Evolutionary conservation across 192 early-diverging fungal genomes (phyloP).

Genomic region (Coemansia sp.): DNA sequence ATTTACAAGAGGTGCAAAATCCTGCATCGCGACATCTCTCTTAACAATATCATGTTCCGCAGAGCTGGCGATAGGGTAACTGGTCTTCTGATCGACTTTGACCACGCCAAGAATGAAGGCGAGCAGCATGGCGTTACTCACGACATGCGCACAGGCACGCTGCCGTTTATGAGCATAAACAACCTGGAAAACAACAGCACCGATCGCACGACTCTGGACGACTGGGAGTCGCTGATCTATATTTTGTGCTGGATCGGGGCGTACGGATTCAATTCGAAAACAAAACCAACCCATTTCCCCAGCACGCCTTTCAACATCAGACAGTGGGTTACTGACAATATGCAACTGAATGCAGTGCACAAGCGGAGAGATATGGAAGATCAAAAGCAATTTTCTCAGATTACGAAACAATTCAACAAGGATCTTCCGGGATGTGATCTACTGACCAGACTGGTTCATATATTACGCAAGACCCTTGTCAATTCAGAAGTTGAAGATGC

Average conservation of each 20-base stretch:
- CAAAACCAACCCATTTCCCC: neutral
- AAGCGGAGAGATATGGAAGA: neutral
- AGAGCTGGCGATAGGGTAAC: too few relatives aligned
- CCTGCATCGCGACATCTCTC: too few relatives aligned
- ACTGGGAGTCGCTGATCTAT: constrained; percentile 14
- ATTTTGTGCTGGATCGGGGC: constrained; percentile 6
- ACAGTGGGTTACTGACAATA: neutral
- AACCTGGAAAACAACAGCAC: constrained; percentile 9
- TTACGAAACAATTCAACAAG: neutral
- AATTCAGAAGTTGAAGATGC: neutral
- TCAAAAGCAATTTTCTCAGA: neutral
- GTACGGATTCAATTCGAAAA: constrained; percentile 6
- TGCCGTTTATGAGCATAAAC: constrained; percentile 35
- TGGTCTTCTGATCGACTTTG: constrained; percentile 38
- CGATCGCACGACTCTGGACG: constrained; percentile 7
- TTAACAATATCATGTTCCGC: too few relatives aligned
- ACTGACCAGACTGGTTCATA: neutral
- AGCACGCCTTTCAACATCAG: neutral
- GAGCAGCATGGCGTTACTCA: neutral
- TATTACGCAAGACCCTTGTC: neutral
- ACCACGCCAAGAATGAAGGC: constrained; percentile 5
- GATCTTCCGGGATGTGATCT: neutral
- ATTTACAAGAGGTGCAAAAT: too few relatives aligned
- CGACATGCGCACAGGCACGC: constrained; percentile 8
- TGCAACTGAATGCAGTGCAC: neutral